These are phyloP conservation scores for Sarocladium brachiariae DNA, from an alignment of 2,329 filamentous ascomycete genomes.

Conservation along the genomic window DNA sequence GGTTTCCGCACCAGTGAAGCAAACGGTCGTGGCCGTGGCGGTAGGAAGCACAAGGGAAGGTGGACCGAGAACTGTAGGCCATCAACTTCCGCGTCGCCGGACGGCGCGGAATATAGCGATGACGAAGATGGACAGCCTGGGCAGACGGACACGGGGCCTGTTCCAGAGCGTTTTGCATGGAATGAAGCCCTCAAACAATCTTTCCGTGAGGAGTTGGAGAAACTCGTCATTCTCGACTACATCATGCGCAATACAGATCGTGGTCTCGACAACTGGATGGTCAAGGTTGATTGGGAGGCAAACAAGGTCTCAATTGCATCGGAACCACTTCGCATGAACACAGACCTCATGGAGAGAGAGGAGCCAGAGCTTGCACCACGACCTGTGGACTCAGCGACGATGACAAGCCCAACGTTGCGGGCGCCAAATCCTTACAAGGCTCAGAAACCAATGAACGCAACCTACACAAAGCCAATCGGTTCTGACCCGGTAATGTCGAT, in stretches of 20 bases:
- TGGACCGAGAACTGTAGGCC: constrained; percentile 84
- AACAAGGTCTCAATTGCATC: constrained; percentile 80
- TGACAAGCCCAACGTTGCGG: constrained; percentile 26
- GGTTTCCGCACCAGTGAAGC: constrained; percentile 64
- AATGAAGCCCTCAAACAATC: constrained; percentile 82
- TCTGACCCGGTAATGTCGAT: constrained; percentile 60
- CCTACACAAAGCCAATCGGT: constrained; percentile 39
- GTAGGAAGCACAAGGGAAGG: constrained; percentile 49
- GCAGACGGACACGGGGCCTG: constrained; percentile 37
- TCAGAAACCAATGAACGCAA: constrained; percentile 79
- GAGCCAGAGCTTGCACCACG: constrained; percentile 14
- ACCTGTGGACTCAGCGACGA: constrained; percentile 26
- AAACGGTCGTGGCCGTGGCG: constrained; percentile 41
- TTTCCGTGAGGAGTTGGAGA: constrained; percentile 92
- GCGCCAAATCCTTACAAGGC: constrained; percentile 62
- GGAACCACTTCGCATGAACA: constrained; percentile 65
- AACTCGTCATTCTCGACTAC: constrained; percentile 94
- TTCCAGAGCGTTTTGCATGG: constrained; percentile 65
- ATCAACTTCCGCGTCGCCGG: constrained; percentile 34
- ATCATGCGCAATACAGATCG: constrained; percentile 99
- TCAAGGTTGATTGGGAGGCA: constrained; percentile 82
- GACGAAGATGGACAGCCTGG: constrained; percentile 37
- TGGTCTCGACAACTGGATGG: constrained; percentile 99
- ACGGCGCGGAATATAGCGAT: constrained; percentile 60
- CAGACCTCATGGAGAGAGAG: constrained; percentile 39